Evolutionary conservation across 352 stramenopile species (phyloP).

Genomic region (Aphanomyces invadans): DNA sequence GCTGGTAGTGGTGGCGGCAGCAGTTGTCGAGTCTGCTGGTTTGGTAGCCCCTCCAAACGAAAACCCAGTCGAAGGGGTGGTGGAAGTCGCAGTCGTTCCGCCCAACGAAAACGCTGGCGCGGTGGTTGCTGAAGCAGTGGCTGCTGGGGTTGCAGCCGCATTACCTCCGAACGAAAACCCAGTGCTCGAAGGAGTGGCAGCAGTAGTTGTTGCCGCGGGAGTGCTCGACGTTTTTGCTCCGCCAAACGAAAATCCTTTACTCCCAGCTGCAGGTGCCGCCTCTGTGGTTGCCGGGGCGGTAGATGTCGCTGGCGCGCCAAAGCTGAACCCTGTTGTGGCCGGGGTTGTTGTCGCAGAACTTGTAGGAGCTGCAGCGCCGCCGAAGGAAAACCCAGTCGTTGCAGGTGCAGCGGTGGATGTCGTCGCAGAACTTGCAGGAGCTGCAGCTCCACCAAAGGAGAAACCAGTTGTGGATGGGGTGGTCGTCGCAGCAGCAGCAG

Average conservation of each 20-base stretch:
- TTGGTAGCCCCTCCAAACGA: slow-evolving; percentile 11
- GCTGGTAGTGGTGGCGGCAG: not conserved
- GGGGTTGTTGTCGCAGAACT: not conserved
- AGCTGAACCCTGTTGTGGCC: slow-evolving; percentile 21
- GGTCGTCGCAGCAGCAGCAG: slow-evolving; percentile 16
- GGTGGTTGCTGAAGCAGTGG: slow-evolving; percentile 11
- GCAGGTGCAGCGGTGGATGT: slow-evolving; percentile 5
- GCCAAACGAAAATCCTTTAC: slow-evolving; percentile 18
- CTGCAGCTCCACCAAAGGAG: slow-evolving; percentile 10
- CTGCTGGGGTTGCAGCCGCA: slow-evolving; percentile 25
- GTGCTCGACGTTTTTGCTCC: slow-evolving; percentile 10
- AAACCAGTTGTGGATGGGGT: slow-evolving; percentile 17
- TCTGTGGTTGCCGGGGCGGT: not conserved
- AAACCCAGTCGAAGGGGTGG: slow-evolving; percentile 8
- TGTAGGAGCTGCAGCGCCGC: slow-evolving; percentile 7
- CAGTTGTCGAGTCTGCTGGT: slow-evolving; percentile 28
- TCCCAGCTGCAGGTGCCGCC: slow-evolving; percentile 12
- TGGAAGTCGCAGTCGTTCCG: not conserved
- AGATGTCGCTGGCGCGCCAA: slow-evolving; percentile 15
- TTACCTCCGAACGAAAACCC: slow-evolving; percentile 10
- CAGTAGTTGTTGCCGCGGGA: not conserved
- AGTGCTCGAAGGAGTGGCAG: slow-evolving; percentile 13
- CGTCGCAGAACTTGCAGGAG: slow-evolving; percentile 31
- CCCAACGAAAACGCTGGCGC: slow-evolving; percentile 25
- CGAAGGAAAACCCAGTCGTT: slow-evolving; percentile 29